phyloP scores from a whole-genome alignment of 2,329 filamentous ascomycete species.

The Calycina marina region DNA sequence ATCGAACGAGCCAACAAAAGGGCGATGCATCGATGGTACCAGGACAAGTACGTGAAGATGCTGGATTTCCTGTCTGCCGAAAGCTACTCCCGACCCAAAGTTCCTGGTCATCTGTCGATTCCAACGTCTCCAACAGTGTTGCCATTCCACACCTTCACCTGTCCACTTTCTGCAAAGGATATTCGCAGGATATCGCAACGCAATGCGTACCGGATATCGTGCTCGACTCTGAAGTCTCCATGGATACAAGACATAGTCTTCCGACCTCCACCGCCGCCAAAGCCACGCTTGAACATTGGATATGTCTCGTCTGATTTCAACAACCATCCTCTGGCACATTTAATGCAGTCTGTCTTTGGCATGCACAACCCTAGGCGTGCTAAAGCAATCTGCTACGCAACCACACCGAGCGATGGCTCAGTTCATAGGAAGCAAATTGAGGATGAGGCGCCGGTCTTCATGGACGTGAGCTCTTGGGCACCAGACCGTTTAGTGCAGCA shows the following conservation, averaged over 20 bases:
- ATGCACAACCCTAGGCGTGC: slow-evolving; percentile 62
- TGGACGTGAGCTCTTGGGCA: slow-evolving; percentile 76
- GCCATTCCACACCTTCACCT: slow-evolving; percentile 96
- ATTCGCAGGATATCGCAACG: slow-evolving; percentile 90
- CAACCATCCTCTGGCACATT: slow-evolving; percentile 89
- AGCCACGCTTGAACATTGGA: slow-evolving; percentile 74
- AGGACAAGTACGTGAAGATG: slow-evolving; percentile 53
- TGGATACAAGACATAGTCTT: slow-evolving; percentile 78
- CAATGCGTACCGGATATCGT: slow-evolving; percentile 85
- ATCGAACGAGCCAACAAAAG: slow-evolving; percentile 72
- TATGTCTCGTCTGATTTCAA: slow-evolving; percentile 99
- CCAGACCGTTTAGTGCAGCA: slow-evolving; percentile 73
- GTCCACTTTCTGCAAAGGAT: slow-evolving; percentile 77
- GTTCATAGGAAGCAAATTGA: slow-evolving; percentile 87
- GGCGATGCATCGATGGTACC: slow-evolving; percentile 76
- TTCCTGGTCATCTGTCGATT: slow-evolving; percentile 59
- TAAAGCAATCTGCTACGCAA: slow-evolving; percentile 89
- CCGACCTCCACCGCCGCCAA: slow-evolving; percentile 70
- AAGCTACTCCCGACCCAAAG: slow-evolving; percentile 55
- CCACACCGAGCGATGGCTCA: slow-evolving; percentile 79
- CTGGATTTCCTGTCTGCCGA: slow-evolving; percentile 38
- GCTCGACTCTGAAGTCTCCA: slow-evolving; percentile 68
- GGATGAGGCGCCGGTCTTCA: slow-evolving; percentile 77
- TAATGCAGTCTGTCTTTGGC: slow-evolving; percentile 97
- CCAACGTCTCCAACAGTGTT: slow-evolving; percentile 87